Conservation (phyloP, 108 stramenopile species). For the Nitzschia sp. region DNA sequence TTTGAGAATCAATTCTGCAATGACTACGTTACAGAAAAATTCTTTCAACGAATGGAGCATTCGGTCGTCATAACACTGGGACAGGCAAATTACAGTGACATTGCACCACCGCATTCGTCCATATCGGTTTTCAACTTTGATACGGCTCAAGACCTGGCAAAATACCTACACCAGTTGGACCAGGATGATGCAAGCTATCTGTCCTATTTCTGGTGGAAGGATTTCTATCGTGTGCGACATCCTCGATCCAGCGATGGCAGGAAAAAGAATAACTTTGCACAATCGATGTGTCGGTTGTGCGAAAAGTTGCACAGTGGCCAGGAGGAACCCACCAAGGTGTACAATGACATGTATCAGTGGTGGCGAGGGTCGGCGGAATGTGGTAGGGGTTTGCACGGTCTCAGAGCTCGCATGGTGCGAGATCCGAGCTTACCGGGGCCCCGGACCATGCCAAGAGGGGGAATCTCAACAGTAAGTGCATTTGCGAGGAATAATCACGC, state of each 20-base stretch:
- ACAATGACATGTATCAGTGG: slow-evolving; percentile 1
- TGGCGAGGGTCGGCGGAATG: slow-evolving; percentile 14
- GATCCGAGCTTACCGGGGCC: not conserved
- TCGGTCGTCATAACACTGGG: slow-evolving; percentile 24
- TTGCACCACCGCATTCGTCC: slow-evolving; percentile 37
- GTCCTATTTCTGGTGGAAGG: slow-evolving; percentile 44
- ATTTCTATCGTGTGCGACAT: slow-evolving; percentile 22
- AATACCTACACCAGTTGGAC: slow-evolving; percentile 18
- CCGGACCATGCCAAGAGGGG: not conserved
- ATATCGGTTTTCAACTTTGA: slow-evolving; percentile 25
- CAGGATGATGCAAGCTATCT: slow-evolving; percentile 19
- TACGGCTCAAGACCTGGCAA: slow-evolving; percentile 24
- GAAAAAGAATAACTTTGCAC: slow-evolving; percentile 11
- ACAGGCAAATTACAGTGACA: slow-evolving; percentile 28
- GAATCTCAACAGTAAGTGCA: too few relatives aligned
- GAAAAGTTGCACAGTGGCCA: slow-evolving; percentile 9
- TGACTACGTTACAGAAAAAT: slow-evolving; percentile 44
- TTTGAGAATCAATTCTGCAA: slow-evolving; percentile 38
- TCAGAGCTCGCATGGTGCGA: not conserved
- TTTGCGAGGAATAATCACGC: too few relatives aligned
- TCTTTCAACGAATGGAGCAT: slow-evolving; percentile 35
- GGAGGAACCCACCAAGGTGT: not conserved
- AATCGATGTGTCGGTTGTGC: slow-evolving; percentile 17
- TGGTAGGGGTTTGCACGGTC: not conserved
- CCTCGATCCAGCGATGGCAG: not conserved